Base-by-base conservation (phyloP, 1,284 basidiomycete species). In the Lentinus polychrous region DNA sequence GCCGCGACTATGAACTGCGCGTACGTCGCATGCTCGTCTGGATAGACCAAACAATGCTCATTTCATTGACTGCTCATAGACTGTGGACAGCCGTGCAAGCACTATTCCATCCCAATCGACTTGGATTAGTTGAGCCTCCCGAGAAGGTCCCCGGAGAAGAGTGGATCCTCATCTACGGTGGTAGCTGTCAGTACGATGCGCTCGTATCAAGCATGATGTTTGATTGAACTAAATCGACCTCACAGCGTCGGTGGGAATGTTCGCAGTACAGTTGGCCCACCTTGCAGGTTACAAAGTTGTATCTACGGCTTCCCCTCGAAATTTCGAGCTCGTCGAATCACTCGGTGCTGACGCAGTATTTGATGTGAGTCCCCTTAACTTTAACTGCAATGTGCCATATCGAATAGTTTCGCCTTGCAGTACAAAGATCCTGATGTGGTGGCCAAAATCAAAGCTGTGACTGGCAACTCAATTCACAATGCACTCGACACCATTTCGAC, bases 231-330 rank as follows among this genome's bases (percentile, higher is more conserved):
- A 18, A 22, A 8, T 14, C 15, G 11, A 8, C 15, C 15, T 2
- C 32, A 32, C 52, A 58, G 60, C 59, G n/a, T 54, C 56, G 12
- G 71, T 74, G 38, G 75, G 75, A 1, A 58, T 69, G 31, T 75
- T 66, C 55, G 70, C 69, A 6, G 59, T 75, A 34, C 72, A 76
- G 55, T 62, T 76, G 35, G 70, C 70, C 31, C 66, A 67, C 49
- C 46, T 66, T 5, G 57, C 66, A 1, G 74, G 74, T 12, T 69
- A 69, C 55, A 65, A 62, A 36, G 69, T 73, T 39, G 61, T 68
- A 43, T 64, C 72, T 3, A 70, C 69, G 11, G 64, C 69, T 18
- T 71, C 69, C 6, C 65, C 69, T 1, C 60, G 62, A 27, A 71
- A 72, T 54, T 63, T 60, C 48, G 65, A 64, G 7, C 60, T 71